Conservation (phyloP, 2,329 filamentous ascomycete species). For the Colletotrichum eremochloae region DNA sequence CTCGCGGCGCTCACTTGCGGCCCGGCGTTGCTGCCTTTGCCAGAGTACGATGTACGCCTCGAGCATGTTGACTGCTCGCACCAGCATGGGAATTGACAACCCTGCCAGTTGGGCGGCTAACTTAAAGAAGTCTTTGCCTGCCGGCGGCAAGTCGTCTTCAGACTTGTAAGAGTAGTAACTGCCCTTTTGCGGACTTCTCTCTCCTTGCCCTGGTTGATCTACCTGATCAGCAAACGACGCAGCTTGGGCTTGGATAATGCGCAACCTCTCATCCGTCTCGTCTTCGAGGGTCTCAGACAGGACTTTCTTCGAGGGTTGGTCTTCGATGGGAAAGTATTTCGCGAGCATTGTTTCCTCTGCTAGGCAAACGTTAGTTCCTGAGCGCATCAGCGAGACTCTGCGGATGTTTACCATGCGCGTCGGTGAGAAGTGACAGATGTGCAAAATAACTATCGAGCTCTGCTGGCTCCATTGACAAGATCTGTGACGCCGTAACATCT, state of each 20-base stretch:
- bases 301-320: constrained; percentile 41
- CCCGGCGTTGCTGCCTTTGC: constrained; percentile 47
- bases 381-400: constrained; percentile 45
- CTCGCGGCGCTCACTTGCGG: constrained; percentile 26
- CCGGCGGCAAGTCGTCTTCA: constrained; percentile 50
- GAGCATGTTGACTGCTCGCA: constrained; percentile 55
- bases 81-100: constrained; percentile 51
- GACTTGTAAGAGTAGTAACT: constrained; percentile 43
- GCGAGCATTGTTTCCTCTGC: constrained; percentile 41
- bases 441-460: constrained; percentile 77
- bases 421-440: constrained; percentile 51
- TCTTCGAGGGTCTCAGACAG: constrained; percentile 46
- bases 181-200: neutral
- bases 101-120: constrained; percentile 51
- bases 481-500: constrained; percentile 70
- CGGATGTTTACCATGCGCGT: constrained; percentile 52
- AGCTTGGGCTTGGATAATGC: constrained; percentile 26
- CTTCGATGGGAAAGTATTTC: constrained; percentile 53
- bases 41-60: constrained; percentile 53
- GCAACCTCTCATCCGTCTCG: constrained; percentile 44
- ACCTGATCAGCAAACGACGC: constrained; percentile 15
- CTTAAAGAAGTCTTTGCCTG: constrained; percentile 50
- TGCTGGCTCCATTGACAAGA: constrained; percentile 70
- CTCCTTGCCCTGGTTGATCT: neutral
- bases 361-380: constrained; percentile 12